Evolutionary conservation across 148 eudicot species (phyloP), one percentile per base, ranked within the genome.

Genomic region (Fagopyrum homotropicum): DNA sequence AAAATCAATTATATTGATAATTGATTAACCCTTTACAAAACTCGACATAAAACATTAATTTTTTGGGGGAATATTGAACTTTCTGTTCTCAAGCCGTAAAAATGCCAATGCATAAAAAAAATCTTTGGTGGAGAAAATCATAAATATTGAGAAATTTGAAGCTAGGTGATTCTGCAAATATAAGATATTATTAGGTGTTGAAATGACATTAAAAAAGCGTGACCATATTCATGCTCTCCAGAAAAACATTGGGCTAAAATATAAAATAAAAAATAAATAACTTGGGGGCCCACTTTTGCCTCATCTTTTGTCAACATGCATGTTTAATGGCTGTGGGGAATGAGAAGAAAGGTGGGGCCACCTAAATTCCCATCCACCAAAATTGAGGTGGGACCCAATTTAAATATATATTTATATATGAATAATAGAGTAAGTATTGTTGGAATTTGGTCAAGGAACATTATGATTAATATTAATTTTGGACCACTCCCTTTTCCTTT

Each of bases 211-310:
- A 9, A 19, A 22, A 57, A 22, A 57, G 22, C 44, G 22, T 29
- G 68, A 29, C 68, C 68, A 61, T 57, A 57, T 61, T 61, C 68
- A 61, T 19, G 11, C 2, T 61, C 68, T 7, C 8, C 16, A 29
- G 4, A 29, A 26, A 61, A 61, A 61, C 68, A 26, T 61, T 61
- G 68, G 68, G 68, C 43, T 61, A 26, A 26, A 9, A 8, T 9
- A 26, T 61, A 26, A 35, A 35, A 35, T 35, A 35, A 35, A 26
- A 59, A 3, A 17, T 59, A 3, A 7, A 19, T 2, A 51, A 12
- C 4, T 55, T 1, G 22, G 86, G 82, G 86, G 83, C 86, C 69
- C 85, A 82, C 77, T 83, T 78, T 76, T 82, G 90, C 88, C 86
- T 76, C 82, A 80, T 76, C 85, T 88, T 88, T 88, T 78, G 50